These are phyloP conservation scores for Penicillium psychrofluorescens DNA, from an alignment of 495 filamentous ascomycete genomes.

Conservation along the genomic window DNA sequence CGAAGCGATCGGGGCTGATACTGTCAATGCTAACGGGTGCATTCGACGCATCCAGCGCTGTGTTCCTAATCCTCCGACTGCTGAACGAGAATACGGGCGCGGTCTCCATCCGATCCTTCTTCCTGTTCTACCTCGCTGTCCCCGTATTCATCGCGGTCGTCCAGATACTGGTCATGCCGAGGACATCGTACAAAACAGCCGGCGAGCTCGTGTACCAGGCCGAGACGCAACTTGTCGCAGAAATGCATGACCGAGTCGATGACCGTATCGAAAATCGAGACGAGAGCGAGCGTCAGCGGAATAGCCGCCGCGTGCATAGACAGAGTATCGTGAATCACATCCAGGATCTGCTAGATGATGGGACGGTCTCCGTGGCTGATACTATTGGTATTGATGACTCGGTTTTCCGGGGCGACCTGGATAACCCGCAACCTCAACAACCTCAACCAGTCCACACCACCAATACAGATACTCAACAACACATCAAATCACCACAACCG, in stretches of 20 bases:
- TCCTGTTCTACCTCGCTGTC: constrained; percentile 67
- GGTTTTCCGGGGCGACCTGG: constrained; percentile 4
- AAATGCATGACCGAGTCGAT: constrained; percentile 54
- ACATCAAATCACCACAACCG: constrained; percentile 1
- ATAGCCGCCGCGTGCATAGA: constrained; percentile 56
- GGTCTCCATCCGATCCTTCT: constrained; percentile 65
- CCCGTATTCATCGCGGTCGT: constrained; percentile 60
- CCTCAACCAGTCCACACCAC: not conserved
- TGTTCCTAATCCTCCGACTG: constrained; percentile 81
- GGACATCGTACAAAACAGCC: constrained; percentile 78
- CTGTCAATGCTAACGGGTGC: constrained; percentile 80
- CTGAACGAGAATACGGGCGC: constrained; percentile 55
- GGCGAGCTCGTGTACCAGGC: constrained; percentile 73
- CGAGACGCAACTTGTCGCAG: constrained; percentile 41
- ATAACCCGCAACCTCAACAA: not conserved
- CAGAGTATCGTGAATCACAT: constrained; percentile 67
- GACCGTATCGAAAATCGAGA: constrained; percentile 35
- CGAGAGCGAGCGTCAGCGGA: constrained; percentile 52
- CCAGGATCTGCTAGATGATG: constrained; percentile 57
- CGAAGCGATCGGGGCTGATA: constrained; percentile 75
- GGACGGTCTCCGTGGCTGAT: constrained; percentile 14
- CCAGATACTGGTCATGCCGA: constrained; percentile 72
- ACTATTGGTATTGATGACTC: constrained; percentile 5
- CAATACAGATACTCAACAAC: not conserved
- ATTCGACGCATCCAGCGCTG: constrained; percentile 82